Percentiles rank a stretch among this genome's conserved stretches.
These are phyloP conservation scores for Annulohypoxylon maeteangense DNA, from an alignment of 495 filamentous ascomycete genomes.

Conservation along the genomic window DNA sequence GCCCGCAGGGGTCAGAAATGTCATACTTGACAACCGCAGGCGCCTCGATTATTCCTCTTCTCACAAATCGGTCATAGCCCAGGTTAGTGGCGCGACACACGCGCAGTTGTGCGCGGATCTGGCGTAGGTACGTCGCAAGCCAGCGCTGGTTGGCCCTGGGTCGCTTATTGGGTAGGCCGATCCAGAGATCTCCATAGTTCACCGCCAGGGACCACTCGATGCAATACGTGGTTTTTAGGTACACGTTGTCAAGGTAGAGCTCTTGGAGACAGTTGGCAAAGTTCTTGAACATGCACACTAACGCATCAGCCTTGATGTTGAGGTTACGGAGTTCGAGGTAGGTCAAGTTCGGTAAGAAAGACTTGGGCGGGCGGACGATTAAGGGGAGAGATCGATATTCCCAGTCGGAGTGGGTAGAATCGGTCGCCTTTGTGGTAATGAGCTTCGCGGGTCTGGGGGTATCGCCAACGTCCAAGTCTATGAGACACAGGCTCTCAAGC, in stretches of 20 bases:
- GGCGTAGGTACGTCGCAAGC: constrained; percentile 41
- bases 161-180: constrained; percentile 40
- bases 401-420: constrained; percentile 12
- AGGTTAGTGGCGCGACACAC: constrained; percentile 41
- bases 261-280: constrained; percentile 36
- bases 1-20: constrained; percentile 38
- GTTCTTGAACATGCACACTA: constrained; percentile 17
- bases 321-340: constrained; percentile 43
- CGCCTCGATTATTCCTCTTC: background rate
- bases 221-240: constrained; percentile 37
- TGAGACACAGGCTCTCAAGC: constrained; percentile 40
- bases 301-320: constrained; percentile 30
- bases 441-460: background rate
- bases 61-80: constrained; percentile 35
- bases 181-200: constrained; percentile 35
- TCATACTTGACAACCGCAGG: constrained; percentile 25
- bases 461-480: constrained; percentile 38
- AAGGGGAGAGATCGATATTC: constrained; percentile 30
- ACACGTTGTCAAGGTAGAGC: constrained; percentile 42
- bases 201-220: constrained; percentile 15
- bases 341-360: constrained; percentile 33
- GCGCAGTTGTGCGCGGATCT: constrained; percentile 25
- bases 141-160: constrained; percentile 31
- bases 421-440: background rate
- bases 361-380: constrained; percentile 25